Conservation (phyloP, 2,329 filamentous ascomycete genomes). For the Phyllosticta paracitricarpa region DNA sequence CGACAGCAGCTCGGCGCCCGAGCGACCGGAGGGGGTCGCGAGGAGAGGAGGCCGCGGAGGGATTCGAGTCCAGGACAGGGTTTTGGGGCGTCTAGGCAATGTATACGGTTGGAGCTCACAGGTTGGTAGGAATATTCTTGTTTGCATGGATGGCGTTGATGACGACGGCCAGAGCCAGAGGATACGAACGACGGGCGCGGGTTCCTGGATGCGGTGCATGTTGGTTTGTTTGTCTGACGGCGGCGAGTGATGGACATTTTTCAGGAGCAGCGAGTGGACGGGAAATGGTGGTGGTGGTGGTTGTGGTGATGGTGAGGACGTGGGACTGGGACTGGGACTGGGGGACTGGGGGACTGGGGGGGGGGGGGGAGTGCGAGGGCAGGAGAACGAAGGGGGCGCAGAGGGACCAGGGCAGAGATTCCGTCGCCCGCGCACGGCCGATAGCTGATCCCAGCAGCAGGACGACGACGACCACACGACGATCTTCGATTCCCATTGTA, state of each 20-base stretch:
- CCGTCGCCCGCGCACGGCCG: background rate
- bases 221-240: background rate
- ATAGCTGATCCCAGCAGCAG: background rate
- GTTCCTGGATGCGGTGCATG: background rate
- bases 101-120: background rate
- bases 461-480: background rate
- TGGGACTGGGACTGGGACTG: no score
- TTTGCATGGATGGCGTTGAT: background rate
- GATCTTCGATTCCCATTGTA: conserved; percentile 10
- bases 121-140: background rate
- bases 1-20: conserved; percentile 2
- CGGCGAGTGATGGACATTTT: no score
- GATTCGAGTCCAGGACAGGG: background rate
- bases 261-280: no score
- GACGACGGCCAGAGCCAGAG: background rate
- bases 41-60: background rate
- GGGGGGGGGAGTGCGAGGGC: background rate
- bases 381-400: conserved; percentile 10
- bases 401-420: background rate
- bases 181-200: conserved; percentile 2
- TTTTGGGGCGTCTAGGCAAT: background rate
- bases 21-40: background rate
- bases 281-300: no score
- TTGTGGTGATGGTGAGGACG: no score
- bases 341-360: background rate